These are phyloP conservation scores for Yamadazyma phyllophila DNA, from an alignment of 805 yeast species.

Conservation along the genomic window DNA sequence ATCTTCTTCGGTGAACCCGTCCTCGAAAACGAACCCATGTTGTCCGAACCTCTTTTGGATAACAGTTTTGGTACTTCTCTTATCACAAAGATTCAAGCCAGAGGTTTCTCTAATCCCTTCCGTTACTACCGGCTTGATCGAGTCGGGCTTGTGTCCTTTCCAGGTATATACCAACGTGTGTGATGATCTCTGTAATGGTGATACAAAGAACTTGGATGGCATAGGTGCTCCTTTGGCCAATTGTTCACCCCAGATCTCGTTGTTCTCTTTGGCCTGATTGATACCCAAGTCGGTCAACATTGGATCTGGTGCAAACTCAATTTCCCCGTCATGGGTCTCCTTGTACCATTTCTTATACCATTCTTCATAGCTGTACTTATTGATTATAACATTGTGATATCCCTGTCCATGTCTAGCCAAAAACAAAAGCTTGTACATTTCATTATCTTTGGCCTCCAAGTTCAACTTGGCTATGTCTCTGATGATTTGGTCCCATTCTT, in stretches of 20 bases:
- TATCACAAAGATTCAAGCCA: constrained; percentile 61
- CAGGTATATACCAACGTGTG: constrained; percentile 55
- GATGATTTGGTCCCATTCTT: constrained; percentile 40
- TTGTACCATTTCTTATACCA: constrained; percentile 59
- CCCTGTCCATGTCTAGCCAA: constrained; percentile 74
- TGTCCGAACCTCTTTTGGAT: constrained; percentile 38
- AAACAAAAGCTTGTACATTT: constrained; percentile 46
- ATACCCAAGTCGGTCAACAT: constrained; percentile 54
- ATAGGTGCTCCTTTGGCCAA: constrained; percentile 48
- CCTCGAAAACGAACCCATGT: constrained; percentile 39
- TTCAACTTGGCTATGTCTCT: constrained; percentile 35
- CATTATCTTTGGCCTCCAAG: constrained; percentile 31
- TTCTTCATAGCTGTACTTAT: constrained; percentile 51
- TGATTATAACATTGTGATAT: constrained; percentile 55
- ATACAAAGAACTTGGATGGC: constrained; percentile 55
- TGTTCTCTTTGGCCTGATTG: constrained; percentile 52
- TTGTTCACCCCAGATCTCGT: constrained; percentile 43
- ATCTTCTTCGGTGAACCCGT: constrained; percentile 50
- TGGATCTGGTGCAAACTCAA: constrained; percentile 61
- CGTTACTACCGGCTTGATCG: constrained; percentile 31
- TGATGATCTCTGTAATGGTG: constrained; percentile 66
- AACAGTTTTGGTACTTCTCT: constrained; percentile 42
- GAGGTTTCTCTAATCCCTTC: constrained; percentile 57
- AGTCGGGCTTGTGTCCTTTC: constrained; percentile 32
- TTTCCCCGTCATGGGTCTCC: constrained; percentile 52